Evolutionary conservation across 352 stramenopile genomes (phyloP).

Genomic region (Phytophthora rubi): DNA sequence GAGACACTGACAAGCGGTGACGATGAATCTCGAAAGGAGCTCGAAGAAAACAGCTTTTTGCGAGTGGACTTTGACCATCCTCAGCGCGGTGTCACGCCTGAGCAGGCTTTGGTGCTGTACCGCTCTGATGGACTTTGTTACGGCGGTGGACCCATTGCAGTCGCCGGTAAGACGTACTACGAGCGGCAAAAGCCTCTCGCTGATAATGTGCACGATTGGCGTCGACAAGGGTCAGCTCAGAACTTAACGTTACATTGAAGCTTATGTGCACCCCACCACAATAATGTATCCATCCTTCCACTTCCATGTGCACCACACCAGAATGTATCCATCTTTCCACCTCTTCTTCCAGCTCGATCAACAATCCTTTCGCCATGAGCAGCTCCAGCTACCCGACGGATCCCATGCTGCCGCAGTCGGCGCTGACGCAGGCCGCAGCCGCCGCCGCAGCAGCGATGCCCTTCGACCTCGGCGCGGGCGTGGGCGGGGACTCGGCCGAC

Average conservation of each 20-base stretch:
- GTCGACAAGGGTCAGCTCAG: conserved; percentile 20
- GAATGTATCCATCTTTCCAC: background rate
- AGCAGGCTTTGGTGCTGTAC: conserved; percentile 90
- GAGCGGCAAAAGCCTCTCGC: conserved; percentile 58
- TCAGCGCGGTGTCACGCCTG: conserved; percentile 83
- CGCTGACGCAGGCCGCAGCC: conserved; percentile 50
- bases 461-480: conserved; percentile 38
- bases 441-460: conserved; percentile 54
- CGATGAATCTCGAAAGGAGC: conserved; percentile 5
- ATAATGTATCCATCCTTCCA: too few species aligned
- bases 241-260: too few species aligned
- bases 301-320: background rate
- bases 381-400: conserved; percentile 32
- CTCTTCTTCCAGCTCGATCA: background rate
- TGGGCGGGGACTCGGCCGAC: conserved; percentile 29
- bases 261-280: too few species aligned
- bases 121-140: conserved; percentile 80
- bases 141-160: conserved; percentile 74
- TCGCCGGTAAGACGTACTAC: conserved; percentile 71
- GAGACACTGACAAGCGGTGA: conserved; percentile 16
- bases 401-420: conserved; percentile 63
- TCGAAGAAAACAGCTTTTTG: conserved; percentile 40
- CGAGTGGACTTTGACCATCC: conserved; percentile 83
- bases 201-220: conserved; percentile 64
- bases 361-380: conserved; percentile 27